Conservation (phyloP, 2,329 filamentous ascomycete species). For the Bipolaris victoriae region DNA sequence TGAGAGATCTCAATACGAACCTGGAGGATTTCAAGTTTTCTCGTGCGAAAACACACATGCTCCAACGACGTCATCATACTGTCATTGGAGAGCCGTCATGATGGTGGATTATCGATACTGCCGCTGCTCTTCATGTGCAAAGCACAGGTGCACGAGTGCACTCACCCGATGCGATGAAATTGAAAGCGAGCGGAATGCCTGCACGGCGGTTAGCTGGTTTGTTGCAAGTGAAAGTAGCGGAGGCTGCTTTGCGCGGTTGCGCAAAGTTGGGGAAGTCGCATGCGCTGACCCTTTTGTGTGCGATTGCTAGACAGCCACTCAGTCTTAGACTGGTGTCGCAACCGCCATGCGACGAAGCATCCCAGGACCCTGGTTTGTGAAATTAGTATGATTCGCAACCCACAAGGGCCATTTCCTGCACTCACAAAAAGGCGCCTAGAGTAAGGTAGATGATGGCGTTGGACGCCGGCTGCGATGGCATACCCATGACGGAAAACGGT, state of each 20-base stretch:
- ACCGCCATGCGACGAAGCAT: constrained; percentile 61
- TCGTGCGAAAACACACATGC: constrained; percentile 22
- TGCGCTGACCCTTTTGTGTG: constrained; percentile 75
- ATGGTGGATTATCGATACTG: constrained; percentile 61
- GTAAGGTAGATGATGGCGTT: constrained; percentile 85
- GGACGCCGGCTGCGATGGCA: constrained; percentile 75
- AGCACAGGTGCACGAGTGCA: constrained; percentile 54
- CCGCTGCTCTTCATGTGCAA: constrained; percentile 60
- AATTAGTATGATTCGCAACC: constrained; percentile 7
- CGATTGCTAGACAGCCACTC: constrained; percentile 78
- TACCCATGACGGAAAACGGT: constrained; percentile 63
- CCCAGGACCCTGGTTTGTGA: constrained; percentile 64
- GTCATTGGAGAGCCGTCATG: constrained; percentile 11
- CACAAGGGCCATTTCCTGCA: constrained; percentile 10
- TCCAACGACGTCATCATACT: constrained; percentile 12
- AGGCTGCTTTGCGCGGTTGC: constrained; percentile 3
- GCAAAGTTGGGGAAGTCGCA: constrained; percentile 12
- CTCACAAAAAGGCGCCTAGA: constrained; percentile 78
- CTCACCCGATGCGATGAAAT: constrained; percentile 93
- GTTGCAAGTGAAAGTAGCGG: neutral
- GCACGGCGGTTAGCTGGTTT: constrained; percentile 29
- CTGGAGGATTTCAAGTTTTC: constrained; percentile 33
- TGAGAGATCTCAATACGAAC: constrained; percentile 52
- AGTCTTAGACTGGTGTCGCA: constrained; percentile 68
- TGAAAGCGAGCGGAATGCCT: constrained; percentile 82